Evolutionary conservation across 2,329 filamentous ascomycete genomes (phyloP).

Genomic region (Verticillium klebahnii): DNA sequence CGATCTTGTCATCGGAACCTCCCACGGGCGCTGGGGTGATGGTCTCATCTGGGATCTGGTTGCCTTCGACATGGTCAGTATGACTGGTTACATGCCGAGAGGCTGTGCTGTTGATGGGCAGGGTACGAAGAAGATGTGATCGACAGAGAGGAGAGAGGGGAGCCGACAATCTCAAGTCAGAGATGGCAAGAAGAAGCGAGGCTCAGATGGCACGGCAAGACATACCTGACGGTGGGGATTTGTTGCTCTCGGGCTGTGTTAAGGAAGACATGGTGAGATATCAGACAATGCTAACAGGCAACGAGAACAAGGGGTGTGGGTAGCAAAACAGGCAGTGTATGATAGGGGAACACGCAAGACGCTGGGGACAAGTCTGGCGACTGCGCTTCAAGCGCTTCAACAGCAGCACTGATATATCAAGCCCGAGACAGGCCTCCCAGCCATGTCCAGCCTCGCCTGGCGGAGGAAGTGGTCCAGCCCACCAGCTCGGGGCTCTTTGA

Average conservation of each 20-base stretch:
- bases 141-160: not conserved
- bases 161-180: not conserved
- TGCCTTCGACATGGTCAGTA: not conserved
- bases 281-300: not conserved
- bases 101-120: not conserved
- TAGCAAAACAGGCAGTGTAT: no score
- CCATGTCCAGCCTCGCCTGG: not conserved
- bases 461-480: not conserved
- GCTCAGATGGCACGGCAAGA: not conserved
- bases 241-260: not conserved
- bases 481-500: not conserved
- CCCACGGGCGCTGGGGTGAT: not conserved
- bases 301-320: not conserved
- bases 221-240: not conserved
- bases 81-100: not conserved
- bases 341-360: not conserved
- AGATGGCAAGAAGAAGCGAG: conserved; percentile 1
- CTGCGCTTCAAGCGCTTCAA: not conserved
- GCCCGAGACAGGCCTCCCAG: not conserved
- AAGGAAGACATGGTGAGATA: not conserved
- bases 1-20: conserved; percentile 1
- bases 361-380: not conserved
- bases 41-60: not conserved
- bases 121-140: not conserved
- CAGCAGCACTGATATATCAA: conserved; percentile 2